A percentile compares a stretch with the other conserved stretches of the same genome.
Conservation (phyloP, 2,329 filamentous ascomycete genomes). For the Penicillium oxalicum region DNA sequence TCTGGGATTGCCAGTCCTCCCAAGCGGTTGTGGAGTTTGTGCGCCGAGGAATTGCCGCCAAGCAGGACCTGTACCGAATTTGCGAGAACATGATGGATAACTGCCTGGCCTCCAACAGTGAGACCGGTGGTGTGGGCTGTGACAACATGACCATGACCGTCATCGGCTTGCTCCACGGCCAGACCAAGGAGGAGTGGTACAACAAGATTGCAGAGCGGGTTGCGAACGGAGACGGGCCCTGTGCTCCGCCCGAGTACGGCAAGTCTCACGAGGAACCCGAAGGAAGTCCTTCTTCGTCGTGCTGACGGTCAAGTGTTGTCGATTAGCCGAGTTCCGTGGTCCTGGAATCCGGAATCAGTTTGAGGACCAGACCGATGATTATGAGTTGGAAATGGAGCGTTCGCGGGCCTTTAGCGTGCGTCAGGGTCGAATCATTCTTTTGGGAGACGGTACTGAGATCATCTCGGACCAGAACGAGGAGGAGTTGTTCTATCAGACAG, state of each 20-base stretch:
- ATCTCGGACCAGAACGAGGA: slow-evolving; percentile 81
- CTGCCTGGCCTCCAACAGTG: slow-evolving; percentile 93
- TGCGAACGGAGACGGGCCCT: slow-evolving; percentile 93
- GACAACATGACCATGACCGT: slow-evolving; percentile 99
- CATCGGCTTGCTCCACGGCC: slow-evolving; percentile 81
- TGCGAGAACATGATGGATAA: slow-evolving; percentile 99
- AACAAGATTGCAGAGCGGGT: slow-evolving; percentile 90
- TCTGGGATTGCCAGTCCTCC: slow-evolving; percentile 99
- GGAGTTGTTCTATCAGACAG: slow-evolving; percentile 90
- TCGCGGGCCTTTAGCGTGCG: slow-evolving; percentile 67
- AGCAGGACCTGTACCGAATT: slow-evolving; percentile 89
- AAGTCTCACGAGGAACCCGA: slow-evolving; percentile 55
- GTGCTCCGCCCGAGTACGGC: slow-evolving; percentile 98
- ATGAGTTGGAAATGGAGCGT: slow-evolving; percentile 47
- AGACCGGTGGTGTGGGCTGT: slow-evolving; percentile 94
- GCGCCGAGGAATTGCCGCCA: slow-evolving; percentile 87
- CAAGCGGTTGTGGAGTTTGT: slow-evolving; percentile 97
- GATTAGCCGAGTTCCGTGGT: slow-evolving; percentile 74
- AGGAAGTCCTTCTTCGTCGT: slow-evolving; percentile 29
- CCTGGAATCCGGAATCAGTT: slow-evolving; percentile 77
- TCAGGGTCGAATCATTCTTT: slow-evolving; percentile 79
- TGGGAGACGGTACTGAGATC: slow-evolving; percentile 92
- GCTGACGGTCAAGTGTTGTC: slow-evolving; percentile 34
- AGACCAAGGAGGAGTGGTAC: slow-evolving; percentile 97
- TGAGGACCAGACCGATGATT: slow-evolving; percentile 64